phyloP scores from a whole-genome alignment of 208 protist genomes.

The Leishmania turanica region DNA sequence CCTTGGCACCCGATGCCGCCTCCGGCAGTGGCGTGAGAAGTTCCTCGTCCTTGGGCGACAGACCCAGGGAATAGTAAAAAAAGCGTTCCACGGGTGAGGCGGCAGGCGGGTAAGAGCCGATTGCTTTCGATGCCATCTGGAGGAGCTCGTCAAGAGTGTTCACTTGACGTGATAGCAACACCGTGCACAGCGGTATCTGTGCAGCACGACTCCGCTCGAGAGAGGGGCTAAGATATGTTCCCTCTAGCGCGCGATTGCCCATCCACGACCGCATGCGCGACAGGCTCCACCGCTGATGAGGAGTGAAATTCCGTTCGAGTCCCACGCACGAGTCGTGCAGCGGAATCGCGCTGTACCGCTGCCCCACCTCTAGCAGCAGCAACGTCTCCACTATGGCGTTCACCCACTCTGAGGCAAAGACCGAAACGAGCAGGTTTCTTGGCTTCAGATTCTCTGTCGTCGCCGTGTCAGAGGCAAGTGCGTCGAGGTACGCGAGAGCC shows the following conservation, averaged over 20 bases:
- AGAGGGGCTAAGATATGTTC: not conserved
- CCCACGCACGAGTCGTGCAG: slow-evolving; percentile 7
- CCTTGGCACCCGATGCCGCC: not conserved
- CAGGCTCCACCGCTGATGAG: not conserved
- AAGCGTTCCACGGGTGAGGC: slow-evolving; percentile 15
- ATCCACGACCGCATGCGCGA: not conserved
- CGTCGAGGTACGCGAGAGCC: slow-evolving; percentile 24
- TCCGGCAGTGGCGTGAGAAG: not conserved
- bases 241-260: not conserved
- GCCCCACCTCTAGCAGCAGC: slow-evolving; percentile 4
- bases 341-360: slow-evolving; percentile 17
- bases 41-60: slow-evolving; percentile 14
- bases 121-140: not conserved
- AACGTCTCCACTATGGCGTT: slow-evolving; percentile 9
- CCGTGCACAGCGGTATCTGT: slow-evolving; percentile 10
- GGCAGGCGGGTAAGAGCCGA: not conserved
- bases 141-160: slow-evolving; percentile 5
- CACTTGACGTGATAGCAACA: slow-evolving; percentile 16
- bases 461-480: not conserved
- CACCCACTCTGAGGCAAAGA: slow-evolving; percentile 39
- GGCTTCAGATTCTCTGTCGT: not conserved
- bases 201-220: slow-evolving; percentile 3
- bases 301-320: not conserved
- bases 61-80: slow-evolving; percentile 11
- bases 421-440: slow-evolving; percentile 28